Evolutionary conservation across 495 filamentous ascomycete species (phyloP).

Genomic region (Talaromyces proteolyticus): DNA sequence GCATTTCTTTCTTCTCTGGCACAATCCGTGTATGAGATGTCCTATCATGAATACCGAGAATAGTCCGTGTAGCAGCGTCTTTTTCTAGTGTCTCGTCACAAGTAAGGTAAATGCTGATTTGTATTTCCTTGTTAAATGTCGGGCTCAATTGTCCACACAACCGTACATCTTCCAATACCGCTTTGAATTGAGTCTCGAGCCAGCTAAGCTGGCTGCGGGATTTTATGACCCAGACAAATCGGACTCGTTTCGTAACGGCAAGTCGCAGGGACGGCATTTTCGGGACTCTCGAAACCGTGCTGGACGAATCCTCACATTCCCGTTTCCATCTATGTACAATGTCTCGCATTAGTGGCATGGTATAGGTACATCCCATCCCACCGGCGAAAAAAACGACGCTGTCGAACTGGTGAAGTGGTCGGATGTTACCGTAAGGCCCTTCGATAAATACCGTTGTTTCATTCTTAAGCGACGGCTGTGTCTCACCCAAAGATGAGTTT

Average conservation of each 20-base stretch:
- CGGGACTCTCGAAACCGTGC: background rate
- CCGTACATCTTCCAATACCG: slow-evolving; percentile 48
- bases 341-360: slow-evolving; percentile 46
- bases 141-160: slow-evolving; percentile 19
- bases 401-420: slow-evolving; percentile 49
- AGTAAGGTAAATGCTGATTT: slow-evolving; percentile 55
- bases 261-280: slow-evolving; percentile 2
- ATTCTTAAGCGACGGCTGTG: slow-evolving; percentile 19
- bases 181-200: slow-evolving; percentile 57
- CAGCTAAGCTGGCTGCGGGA: slow-evolving; percentile 61
- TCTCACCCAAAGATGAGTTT: slow-evolving; percentile 11
- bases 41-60: background rate
- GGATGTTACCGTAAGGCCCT: slow-evolving; percentile 47
- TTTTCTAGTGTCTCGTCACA: slow-evolving; percentile 44
- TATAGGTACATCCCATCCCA: slow-evolving; percentile 51
- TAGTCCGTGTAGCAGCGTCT: background rate
- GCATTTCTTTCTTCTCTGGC: too few relatives aligned
- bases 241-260: slow-evolving; percentile 56
- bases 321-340: slow-evolving; percentile 34
- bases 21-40: background rate
- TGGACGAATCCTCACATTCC: slow-evolving; percentile 14
- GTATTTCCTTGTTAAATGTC: slow-evolving; percentile 33
- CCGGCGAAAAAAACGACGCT: slow-evolving; percentile 58
- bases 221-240: slow-evolving; percentile 71
- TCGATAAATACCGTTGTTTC: slow-evolving; percentile 29